Percentiles rank a stretch among this genome's conserved stretches.
Conservation (phyloP, 768 basidiomycete species). For the Suillus sp. region DNA sequence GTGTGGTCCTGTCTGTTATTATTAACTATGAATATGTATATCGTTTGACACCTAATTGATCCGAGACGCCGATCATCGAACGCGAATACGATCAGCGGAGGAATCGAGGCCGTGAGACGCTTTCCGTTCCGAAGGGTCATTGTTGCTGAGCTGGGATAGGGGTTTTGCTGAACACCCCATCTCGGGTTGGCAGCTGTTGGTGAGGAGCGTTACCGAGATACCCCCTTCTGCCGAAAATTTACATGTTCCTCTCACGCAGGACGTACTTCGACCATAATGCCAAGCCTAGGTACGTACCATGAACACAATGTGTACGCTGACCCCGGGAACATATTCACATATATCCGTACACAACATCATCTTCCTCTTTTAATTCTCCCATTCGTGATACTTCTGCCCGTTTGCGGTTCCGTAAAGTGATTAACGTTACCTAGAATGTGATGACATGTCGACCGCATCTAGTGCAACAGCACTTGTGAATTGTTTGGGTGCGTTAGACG, state of each 20-base stretch:
- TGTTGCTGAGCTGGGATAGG: slow-evolving; percentile 5
- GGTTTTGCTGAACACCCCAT: neutral
- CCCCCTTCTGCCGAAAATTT: neutral
- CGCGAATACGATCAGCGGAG: slow-evolving; percentile 1
- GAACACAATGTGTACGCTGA: neutral
- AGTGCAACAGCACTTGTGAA: neutral
- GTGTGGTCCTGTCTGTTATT: neutral
- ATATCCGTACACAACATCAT: neutral
- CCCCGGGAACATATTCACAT: neutral
- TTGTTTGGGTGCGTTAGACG: neutral
- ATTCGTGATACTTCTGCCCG: neutral
- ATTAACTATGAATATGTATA: neutral
- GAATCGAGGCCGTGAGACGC: slow-evolving; percentile 1
- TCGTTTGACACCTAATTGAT: neutral
- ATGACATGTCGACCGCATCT: neutral
- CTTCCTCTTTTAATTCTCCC: neutral
- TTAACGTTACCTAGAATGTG: neutral
- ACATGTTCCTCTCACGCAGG: slow-evolving; percentile 1
- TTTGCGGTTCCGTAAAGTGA: neutral
- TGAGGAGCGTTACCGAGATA: neutral
- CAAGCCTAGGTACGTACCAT: slow-evolving; percentile 2
- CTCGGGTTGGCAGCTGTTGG: neutral
- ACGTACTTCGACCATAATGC: neutral
- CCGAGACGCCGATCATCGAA: slow-evolving; percentile 5
- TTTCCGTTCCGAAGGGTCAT: neutral